A percentile compares a stretch with the other conserved stretches of the same genome.
Evolutionary conservation across 2,329 filamentous ascomycete species (phyloP).

Genomic region (Gaeumannomyces tritici): DNA sequence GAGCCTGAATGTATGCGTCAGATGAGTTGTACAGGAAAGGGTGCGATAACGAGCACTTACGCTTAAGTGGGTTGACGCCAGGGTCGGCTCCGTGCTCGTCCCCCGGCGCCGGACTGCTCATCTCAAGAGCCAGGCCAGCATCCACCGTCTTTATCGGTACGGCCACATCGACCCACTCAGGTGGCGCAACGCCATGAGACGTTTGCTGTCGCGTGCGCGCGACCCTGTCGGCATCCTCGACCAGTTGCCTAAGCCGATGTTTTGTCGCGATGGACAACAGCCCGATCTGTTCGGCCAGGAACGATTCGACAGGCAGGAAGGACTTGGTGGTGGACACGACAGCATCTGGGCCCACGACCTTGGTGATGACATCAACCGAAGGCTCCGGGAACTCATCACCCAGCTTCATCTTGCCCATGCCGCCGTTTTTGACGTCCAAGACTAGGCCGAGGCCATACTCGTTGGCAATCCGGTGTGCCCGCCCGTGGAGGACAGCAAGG

Average conservation of each 20-base stretch:
- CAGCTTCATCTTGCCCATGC: constrained; percentile 37
- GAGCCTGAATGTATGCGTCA: constrained; percentile 23
- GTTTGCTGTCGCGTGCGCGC: constrained; percentile 64
- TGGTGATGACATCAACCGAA: constrained; percentile 43
- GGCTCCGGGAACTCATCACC: constrained; percentile 40
- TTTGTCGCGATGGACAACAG: constrained; percentile 76
- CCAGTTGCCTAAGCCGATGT: constrained; percentile 62
- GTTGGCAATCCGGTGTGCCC: constrained; percentile 45
- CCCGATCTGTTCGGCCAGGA: constrained; percentile 72
- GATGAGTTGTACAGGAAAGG: constrained; percentile 5
- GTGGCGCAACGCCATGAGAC: constrained; percentile 69
- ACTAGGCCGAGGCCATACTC: constrained; percentile 49
- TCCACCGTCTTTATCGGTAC: constrained; percentile 35
- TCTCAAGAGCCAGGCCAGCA: constrained; percentile 16
- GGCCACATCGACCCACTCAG: constrained; percentile 67
- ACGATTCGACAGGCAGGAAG: constrained; percentile 66
- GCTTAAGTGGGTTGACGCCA: constrained; percentile 46
- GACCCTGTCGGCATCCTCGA: constrained; percentile 68
- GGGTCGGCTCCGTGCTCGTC: constrained; percentile 41
- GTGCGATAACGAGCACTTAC: constrained; percentile 32
- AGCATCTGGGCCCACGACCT: constrained; percentile 51
- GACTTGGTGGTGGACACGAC: constrained; percentile 54
- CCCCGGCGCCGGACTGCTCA: constrained; percentile 25
- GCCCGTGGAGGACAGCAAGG: constrained; percentile 50
- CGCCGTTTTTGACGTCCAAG: constrained; percentile 39